Evolutionary conservation across 257 asterid species (phyloP), one percentile per base, ranked within the genome.

Genomic region (Lycium ferocissimum): DNA sequence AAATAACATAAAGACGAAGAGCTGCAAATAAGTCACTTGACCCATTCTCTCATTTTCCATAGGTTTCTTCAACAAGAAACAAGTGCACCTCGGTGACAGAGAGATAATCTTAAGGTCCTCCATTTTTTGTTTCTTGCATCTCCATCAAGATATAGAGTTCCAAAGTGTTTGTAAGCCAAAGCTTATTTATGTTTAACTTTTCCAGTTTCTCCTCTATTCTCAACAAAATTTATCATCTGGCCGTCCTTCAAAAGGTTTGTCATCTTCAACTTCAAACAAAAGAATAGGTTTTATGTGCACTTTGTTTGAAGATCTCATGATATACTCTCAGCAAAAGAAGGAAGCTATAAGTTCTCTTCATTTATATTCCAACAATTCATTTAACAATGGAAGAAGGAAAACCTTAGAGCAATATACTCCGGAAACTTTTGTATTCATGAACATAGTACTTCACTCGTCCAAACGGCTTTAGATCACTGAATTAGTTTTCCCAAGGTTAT

Each of bases 101-200:
- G 43, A 49, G 81, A 49, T 75, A 11, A 75, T 75, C 62, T 49
- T 51, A 75, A 49, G 18, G 43, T 49, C 6, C 45, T 75, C 59
- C 13, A 75, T 49, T 49, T 38, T 73, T 7, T 51, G n/a, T 75
- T 75, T 22, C 81, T 75, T 75, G 81, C 62, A 75, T 7, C 40
- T 22, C 62, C 61, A 20, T 75, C 18, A 49, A 75, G n/a, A 51
- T 75, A 75, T 12, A 75, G 45, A 49, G 22, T 51, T 40, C 43
- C 62, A 22, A 75, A 75, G n/a, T 22, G 40, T 75, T 49, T 49
- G 61, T 75, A 49, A 75, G 81, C 62, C 80, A 49, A 49, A 75
- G 13, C 59, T 20, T 47, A 75, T 22, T 75, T 49, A 75, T 49
- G 81, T 49, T 75, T 75, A 61, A 49, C 35, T 49, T 17, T 20